Conservation (phyloP, 306 rosid genomes). For the Abrus precatorius region DNA sequence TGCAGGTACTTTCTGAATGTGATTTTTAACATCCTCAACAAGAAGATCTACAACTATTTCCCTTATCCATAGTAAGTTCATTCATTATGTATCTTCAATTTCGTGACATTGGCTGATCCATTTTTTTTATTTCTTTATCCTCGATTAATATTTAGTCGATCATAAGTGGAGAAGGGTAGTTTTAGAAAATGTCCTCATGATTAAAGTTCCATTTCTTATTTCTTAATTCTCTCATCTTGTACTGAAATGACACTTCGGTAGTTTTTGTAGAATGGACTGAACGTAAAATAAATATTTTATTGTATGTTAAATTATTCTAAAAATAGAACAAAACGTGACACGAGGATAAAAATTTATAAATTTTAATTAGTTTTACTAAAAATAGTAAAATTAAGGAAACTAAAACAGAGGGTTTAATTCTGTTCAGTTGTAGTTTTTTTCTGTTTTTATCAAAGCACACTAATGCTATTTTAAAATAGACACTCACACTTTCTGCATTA, state of each 20-base stretch:
- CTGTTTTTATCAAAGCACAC: neutral
- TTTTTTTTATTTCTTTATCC: neutral
- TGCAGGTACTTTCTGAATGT: slow-evolving; percentile 94
- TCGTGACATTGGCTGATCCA: too few species aligned
- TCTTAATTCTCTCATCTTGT: neutral
- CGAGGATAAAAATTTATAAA: neutral
- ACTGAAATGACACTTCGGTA: neutral
- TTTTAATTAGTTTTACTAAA: neutral
- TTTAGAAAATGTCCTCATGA: neutral
- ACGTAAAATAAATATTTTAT: neutral
- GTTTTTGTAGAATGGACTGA: neutral
- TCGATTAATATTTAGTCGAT: neutral
- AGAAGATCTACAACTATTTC: slow-evolving; percentile 94
- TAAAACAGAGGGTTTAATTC: neutral
- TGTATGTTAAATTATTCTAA: neutral
- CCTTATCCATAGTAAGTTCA: slow-evolving; percentile 91
- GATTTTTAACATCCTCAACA: slow-evolving; percentile 94
- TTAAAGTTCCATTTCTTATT: neutral
- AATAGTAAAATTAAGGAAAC: neutral
- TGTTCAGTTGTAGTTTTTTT: neutral
- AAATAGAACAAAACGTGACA: neutral
- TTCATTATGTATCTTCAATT: neutral
- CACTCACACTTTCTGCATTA: neutral
- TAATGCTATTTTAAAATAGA: neutral
- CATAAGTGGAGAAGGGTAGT: neutral